These are phyloP conservation scores for Penicillium italicum DNA, from an alignment of 2,329 filamentous ascomycete genomes.

Conservation along the genomic window DNA sequence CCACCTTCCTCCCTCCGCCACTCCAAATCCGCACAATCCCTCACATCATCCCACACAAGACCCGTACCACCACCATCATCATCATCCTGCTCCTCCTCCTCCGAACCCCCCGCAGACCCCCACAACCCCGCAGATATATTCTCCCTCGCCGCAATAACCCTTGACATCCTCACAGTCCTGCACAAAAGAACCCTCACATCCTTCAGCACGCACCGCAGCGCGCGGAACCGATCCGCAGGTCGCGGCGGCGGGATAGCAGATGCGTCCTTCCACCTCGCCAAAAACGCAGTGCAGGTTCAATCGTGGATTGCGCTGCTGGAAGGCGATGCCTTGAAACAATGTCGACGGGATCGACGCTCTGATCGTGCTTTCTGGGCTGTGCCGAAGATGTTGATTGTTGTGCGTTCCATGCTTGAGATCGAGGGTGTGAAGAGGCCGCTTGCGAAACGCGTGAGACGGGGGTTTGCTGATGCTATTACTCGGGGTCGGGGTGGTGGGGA, in stretches of 20 bases:
- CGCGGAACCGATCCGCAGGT: conserved; percentile 49
- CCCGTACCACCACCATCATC: too few relatives aligned
- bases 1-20: conserved; percentile 29
- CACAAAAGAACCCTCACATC: conserved; percentile 55
- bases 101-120: conserved; percentile 20
- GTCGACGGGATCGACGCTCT: conserved; percentile 25
- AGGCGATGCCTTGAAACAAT: conserved; percentile 44
- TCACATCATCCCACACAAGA: conserved; percentile 36
- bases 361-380: conserved; percentile 39
- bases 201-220: conserved; percentile 54
- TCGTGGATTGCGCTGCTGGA: conserved; percentile 54
- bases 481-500: not conserved
- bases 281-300: conserved; percentile 53
- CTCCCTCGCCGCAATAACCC: conserved; percentile 55
- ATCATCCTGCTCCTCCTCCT: too few relatives aligned
- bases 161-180: conserved; percentile 59
- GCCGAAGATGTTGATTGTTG: conserved; percentile 37
- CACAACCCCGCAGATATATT: conserved; percentile 51
- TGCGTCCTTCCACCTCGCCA: conserved; percentile 53
- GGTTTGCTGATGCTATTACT: conserved; percentile 15
- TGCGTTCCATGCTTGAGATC: conserved; percentile 38
- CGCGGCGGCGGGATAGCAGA: conserved; percentile 51
- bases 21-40: conserved; percentile 28
- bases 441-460: conserved; percentile 31
- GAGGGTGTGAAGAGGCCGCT: conserved; percentile 33